Conservation (phyloP, 345 rosid species). For the Hypericum perforatum region DNA sequence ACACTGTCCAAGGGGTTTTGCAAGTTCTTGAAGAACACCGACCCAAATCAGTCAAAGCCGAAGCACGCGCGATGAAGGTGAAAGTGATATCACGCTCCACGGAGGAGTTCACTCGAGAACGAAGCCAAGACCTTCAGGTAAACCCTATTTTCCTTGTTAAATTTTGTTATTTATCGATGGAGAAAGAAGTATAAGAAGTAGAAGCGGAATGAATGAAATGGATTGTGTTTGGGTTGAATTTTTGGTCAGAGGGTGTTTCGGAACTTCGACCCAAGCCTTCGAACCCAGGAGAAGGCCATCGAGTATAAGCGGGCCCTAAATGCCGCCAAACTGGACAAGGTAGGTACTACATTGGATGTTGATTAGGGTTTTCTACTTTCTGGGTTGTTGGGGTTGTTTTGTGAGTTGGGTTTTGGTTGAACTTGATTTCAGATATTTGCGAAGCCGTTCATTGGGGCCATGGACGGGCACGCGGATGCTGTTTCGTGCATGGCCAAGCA, state of each 20-base stretch:
- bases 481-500: constrained; percentile 93
- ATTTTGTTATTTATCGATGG: neutral
- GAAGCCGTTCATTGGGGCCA: constrained; percentile 83
- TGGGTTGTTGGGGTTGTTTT: neutral
- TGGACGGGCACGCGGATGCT: constrained; percentile 89
- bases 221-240: neutral
- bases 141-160: neutral
- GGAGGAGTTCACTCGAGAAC: constrained; percentile 89
- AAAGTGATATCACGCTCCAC: constrained; percentile 73
- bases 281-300: constrained; percentile 73
- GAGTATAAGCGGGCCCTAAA: constrained; percentile 83
- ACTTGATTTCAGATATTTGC: constrained; percentile 58
- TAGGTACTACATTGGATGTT: constrained; percentile 6
- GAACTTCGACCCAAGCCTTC: constrained; percentile 72
- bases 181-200: no score
- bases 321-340: constrained; percentile 95
- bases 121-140: constrained; percentile 94
- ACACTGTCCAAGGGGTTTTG: no score
- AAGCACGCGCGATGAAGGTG: constrained; percentile 41
- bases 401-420: neutral
- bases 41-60: no score
- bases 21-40: no score
- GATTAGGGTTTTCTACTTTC: neutral
- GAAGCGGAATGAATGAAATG: no score
- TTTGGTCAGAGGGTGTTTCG: constrained; percentile 62